Evolutionary conservation across 148 eudicot genomes (phyloP).

Genomic region (Hydrangea macrophylla): DNA sequence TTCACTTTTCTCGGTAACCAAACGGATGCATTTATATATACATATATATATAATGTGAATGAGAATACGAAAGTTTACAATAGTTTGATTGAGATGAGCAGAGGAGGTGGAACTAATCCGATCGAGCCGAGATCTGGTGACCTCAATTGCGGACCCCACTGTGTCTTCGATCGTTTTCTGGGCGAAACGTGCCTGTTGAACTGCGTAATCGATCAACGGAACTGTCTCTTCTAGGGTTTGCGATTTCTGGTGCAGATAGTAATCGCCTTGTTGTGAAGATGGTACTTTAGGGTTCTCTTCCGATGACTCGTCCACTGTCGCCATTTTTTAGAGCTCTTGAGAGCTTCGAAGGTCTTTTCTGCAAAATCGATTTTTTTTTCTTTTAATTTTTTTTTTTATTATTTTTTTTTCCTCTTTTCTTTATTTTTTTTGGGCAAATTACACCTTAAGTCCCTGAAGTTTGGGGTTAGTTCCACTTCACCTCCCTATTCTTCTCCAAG

Average conservation of each 20-base stretch:
- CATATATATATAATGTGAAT: no score
- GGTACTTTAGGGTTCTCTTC: conserved; percentile 19
- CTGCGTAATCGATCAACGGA: conserved; percentile 64
- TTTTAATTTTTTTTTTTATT: no score
- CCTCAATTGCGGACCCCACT: conserved; percentile 38
- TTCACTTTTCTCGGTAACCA: not conserved
- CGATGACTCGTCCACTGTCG: conserved; percentile 31
- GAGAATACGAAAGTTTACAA: conserved; percentile 27
- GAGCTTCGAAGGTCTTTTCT: not conserved
- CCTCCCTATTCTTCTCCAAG: no score
- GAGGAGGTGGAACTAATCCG: conserved; percentile 60
- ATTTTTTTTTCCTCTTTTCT: no score
- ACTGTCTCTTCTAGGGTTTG: conserved; percentile 22
- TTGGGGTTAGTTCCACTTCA: no score
- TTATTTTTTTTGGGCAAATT: no score
- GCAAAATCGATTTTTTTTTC: no score
- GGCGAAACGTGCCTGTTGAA: conserved; percentile 45
- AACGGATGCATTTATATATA: not conserved
- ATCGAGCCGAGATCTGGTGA: conserved; percentile 52
- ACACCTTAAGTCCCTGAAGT: no score
- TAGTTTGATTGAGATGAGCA: conserved; percentile 59
- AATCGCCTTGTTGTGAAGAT: not conserved
- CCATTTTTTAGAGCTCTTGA: conserved; percentile 16
- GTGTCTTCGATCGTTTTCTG: conserved; percentile 36
- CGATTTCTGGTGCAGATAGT: conserved; percentile 23